These are phyloP conservation scores for Xylariaceae sp. DNA, from an alignment of 2,329 filamentous ascomycete species.

Conservation along the genomic window DNA sequence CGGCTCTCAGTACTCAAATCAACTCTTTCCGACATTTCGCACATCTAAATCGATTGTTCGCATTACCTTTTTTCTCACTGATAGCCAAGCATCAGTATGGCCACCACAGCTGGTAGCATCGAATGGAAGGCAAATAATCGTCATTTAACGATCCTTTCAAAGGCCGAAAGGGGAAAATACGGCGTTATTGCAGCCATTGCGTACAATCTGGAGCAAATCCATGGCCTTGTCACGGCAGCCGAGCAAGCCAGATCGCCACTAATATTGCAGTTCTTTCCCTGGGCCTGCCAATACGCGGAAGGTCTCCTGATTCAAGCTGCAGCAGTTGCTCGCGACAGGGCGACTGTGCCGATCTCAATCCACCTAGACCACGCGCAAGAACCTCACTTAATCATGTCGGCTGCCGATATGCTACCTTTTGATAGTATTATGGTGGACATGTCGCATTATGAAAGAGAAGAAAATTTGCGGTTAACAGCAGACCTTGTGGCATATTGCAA, in stretches of 20 bases:
- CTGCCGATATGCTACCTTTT: conserved; percentile 48
- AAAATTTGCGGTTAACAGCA: conserved; percentile 61
- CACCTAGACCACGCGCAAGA: conserved; percentile 53
- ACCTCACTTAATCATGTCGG: conserved; percentile 12
- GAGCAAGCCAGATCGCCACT: conserved; percentile 57
- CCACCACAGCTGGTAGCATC: no score
- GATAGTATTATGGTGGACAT: conserved; percentile 77
- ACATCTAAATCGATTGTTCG: no score
- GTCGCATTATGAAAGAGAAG: conserved; percentile 66
- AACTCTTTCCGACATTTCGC: no score
- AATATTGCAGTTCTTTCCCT: conserved; percentile 65
- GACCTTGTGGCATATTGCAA: conserved; percentile 61
- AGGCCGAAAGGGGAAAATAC: conserved; percentile 51
- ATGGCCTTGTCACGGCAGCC: conserved; percentile 35
- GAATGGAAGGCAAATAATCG: no score
- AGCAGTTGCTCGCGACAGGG: neutral
- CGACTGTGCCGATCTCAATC: conserved; percentile 26
- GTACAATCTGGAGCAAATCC: conserved; percentile 69
- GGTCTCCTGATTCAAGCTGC: neutral
- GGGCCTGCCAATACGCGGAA: neutral
- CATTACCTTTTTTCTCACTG: no score
- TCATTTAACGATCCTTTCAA: conserved; percentile 44
- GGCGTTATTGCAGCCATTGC: conserved; percentile 51
- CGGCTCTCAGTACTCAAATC: no score
- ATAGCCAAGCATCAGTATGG: no score